These are phyloP conservation scores for Pezicula carpinea DNA, from an alignment of 2,329 filamentous ascomycete genomes.

Conservation along the genomic window DNA sequence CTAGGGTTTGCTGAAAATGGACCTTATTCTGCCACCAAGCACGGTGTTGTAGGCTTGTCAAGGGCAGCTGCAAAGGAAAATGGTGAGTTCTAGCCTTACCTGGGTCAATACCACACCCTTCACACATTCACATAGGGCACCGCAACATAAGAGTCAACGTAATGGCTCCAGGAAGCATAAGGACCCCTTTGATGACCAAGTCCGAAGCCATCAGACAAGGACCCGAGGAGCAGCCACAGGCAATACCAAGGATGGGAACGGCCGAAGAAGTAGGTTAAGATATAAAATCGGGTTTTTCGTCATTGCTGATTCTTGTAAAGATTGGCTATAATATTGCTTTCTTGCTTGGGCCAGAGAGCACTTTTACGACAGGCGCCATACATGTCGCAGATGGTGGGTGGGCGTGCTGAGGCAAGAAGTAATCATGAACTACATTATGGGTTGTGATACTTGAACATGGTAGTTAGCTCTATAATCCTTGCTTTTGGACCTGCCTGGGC, in stretches of 20 bases:
- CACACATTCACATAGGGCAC: not conserved
- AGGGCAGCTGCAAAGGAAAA: slow-evolving; percentile 34
- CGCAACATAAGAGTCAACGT: slow-evolving; percentile 14
- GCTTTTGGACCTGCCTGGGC: not conserved
- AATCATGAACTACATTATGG: no score
- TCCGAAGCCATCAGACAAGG: slow-evolving; percentile 11
- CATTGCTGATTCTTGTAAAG: not conserved
- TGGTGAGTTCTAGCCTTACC: slow-evolving; percentile 17
- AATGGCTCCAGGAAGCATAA: slow-evolving; percentile 38
- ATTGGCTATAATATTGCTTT: slow-evolving; percentile 39
- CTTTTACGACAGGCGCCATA: slow-evolving; percentile 23
- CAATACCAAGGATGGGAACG: slow-evolving; percentile 37
- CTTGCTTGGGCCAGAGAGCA: slow-evolving; percentile 33
- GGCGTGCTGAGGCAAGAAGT: slow-evolving; percentile 14
- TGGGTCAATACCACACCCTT: not conserved
- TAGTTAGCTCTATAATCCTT: no score
- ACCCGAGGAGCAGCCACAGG: slow-evolving; percentile 32
- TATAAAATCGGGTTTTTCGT: not conserved
- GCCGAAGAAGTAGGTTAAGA: slow-evolving; percentile 38
- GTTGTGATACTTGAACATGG: no score
- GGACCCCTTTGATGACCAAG: slow-evolving; percentile 45
- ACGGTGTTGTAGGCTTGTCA: slow-evolving; percentile 36
- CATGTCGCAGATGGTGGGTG: slow-evolving; percentile 26
- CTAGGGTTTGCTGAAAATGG: slow-evolving; percentile 27
- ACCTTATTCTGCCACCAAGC: slow-evolving; percentile 34